Base-by-base conservation (phyloP, 2,329 filamentous ascomycete species). In the Akanthomyces lecanii region DNA sequence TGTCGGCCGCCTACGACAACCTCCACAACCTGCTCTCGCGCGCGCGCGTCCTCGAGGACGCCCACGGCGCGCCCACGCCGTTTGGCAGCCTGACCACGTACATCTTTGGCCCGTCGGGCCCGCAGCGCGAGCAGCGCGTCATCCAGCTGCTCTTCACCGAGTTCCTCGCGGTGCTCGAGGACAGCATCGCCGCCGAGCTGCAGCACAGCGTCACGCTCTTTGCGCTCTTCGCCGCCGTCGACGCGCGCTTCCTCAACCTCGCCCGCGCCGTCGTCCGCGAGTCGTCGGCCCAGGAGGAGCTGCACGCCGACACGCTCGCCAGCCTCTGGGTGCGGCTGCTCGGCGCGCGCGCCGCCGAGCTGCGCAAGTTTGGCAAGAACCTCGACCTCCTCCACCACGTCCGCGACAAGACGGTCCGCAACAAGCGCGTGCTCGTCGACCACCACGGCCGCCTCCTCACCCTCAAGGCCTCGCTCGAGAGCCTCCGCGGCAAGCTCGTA, bases 331-430 rank as follows among this genome's bases (percentile, higher is more conserved):
- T 90, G 2, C 87, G 89, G 53, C 86, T 96, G 25, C 85, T 97
- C 1, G 93, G 92, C 1, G 82, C 89, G 45, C 89, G 90, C 70
- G 87, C 89, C 8, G 82, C 82, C 51, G 84, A 89, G 67, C 82
- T 97, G n/a, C 85, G 86, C 72, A 97, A 97, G 75, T 97, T 92
- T 75, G 92, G 97, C 74, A 91, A 90, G 77, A 98, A 98, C 79
- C 89, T 89, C 66, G 82, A 87, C 56, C 81, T 97, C 0, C 85
- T 98, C 28, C 85, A 83, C 56, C 89, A 89, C 67, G 89, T 98
- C 63, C 87, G 92, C 66, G 85, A 89, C 64, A 90, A 89, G 70
- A 97, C 93, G 1, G 87, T 97, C 28, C 85, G 86, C 65, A 96
- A 97, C 78, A 97, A 97, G 77, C 86, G 87, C 66, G 83, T 96